Base-by-base conservation (phyloP, 2,329 filamentous ascomycete genomes). In the Cladorrhinum sp. region DNA sequence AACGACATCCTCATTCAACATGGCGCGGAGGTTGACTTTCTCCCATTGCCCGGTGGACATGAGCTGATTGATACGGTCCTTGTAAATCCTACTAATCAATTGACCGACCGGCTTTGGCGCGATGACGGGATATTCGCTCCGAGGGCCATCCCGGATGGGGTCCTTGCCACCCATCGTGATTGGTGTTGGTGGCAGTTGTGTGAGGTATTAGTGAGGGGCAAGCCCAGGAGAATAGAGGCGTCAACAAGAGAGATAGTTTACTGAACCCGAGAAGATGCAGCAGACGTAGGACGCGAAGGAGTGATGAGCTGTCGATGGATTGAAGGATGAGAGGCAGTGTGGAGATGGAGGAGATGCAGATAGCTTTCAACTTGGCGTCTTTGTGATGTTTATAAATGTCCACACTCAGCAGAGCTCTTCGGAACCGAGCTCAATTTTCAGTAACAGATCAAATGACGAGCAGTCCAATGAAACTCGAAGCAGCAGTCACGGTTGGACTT, bases 11-110 rank as follows among this genome's bases (percentile, higher is more conserved):
- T 94, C 88, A 70, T 86, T 82, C 73, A 92, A 84, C 80, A 92
- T 92, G 64, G 89, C 85, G 61, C 87, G 79, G 52, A 96, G 81
- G 70, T 92, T 92, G 67, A 90, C 82, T 61, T 83, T 82, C 64
- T 88, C 82, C 77, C 92, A 96, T 76, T 96, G 91, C 55, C 92
- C 92, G 53, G 79, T 80, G 62, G 84, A 84, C 62, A 91, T 92
- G 76, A 97, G 96, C 70, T 90, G 88, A 63, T 83, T 81, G 71
- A 98, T 87, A 58, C 94, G 88, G 68, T 92, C 87, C 71, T 87
- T 89, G 78, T 96, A 96, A 75, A 97, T 92, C 73, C 85, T 86
- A 68, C 87, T 82, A 74, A 96, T 97, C 73, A 89, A 86, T 76
- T 95, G 90, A 65, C 91, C 92, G 57, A 86, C 81, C 20, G 85